phyloP scores from a whole-genome alignment of 768 basidiomycete genomes.

The Gloeopeniophorella convolvens region DNA sequence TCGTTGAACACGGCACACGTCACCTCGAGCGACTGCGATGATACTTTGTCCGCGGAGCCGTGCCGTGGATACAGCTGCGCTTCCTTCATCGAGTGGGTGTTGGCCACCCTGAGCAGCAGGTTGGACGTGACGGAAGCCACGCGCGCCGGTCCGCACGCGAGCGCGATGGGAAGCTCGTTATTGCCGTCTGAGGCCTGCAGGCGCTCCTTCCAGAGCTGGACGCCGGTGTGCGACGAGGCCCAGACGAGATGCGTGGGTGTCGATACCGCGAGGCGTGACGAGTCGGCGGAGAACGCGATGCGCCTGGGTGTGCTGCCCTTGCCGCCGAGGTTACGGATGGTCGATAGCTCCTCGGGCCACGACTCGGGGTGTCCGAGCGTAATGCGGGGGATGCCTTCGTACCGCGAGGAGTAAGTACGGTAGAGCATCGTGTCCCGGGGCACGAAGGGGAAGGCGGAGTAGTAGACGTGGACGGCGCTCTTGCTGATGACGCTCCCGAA shows the following conservation, averaged over 20 bases:
- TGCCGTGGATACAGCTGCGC: slow-evolving; percentile 1
- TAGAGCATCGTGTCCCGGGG: slow-evolving; percentile 12
- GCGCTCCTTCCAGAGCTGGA: slow-evolving; percentile 9
- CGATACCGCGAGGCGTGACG: not conserved
- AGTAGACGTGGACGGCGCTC: slow-evolving; percentile 10
- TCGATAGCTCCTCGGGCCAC: slow-evolving; percentile 18
- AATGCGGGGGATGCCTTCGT: slow-evolving; percentile 18
- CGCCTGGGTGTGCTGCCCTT: not conserved
- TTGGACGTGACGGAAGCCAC: not conserved
- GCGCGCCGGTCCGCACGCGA: slow-evolving; percentile 3
- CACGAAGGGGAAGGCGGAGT: slow-evolving; percentile 9
- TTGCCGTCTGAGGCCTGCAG: not conserved
- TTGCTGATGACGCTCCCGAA: slow-evolving; percentile 10
- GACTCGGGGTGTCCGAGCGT: slow-evolving; percentile 23
- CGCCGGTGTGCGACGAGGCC: slow-evolving; percentile 5
- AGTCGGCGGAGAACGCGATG: slow-evolving; percentile 8
- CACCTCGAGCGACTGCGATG: not conserved
- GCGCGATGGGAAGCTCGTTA: slow-evolving; percentile 2
- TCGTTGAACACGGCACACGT: slow-evolving; percentile 7
- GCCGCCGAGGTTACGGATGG: slow-evolving; percentile 8
- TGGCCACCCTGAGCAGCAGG: slow-evolving; percentile 11
- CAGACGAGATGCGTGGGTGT: slow-evolving; percentile 7
- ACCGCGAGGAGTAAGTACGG: slow-evolving; percentile 10
- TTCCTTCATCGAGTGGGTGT: slow-evolving; percentile 3
- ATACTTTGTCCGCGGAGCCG: not conserved